Evolutionary conservation across 768 basidiomycete species (phyloP).

Genomic region (Obba rivulosa): DNA sequence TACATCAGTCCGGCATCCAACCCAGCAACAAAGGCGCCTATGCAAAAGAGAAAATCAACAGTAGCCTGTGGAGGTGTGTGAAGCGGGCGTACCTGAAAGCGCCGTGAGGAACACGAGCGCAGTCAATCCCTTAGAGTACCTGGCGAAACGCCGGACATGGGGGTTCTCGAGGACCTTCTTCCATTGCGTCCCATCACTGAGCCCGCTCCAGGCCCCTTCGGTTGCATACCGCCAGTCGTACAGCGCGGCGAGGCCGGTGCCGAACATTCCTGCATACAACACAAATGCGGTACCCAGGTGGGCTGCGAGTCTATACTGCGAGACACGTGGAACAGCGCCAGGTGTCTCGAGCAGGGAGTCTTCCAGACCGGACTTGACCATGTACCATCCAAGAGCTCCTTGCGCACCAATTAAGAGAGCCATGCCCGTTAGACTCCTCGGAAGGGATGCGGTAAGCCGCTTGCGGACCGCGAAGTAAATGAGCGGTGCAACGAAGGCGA

Average conservation of each 20-base stretch:
- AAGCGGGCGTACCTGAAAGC: slow-evolving; percentile 62
- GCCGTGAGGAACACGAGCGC: slow-evolving; percentile 88
- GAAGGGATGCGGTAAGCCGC: slow-evolving; percentile 59
- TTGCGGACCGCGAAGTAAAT: slow-evolving; percentile 73
- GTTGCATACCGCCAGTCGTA: slow-evolving; percentile 76
- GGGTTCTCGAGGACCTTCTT: slow-evolving; percentile 49
- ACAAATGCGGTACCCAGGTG: slow-evolving; percentile 90
- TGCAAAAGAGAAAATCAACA: not conserved
- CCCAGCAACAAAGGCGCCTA: slow-evolving; percentile 97
- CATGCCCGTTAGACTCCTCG: slow-evolving; percentile 62
- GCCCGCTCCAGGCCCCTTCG: slow-evolving; percentile 53
- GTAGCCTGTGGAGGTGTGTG: not conserved
- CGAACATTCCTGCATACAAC: slow-evolving; percentile 92
- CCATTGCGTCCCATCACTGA: slow-evolving; percentile 35
- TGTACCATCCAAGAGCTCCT: slow-evolving; percentile 96
- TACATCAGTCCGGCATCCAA: slow-evolving; percentile 96
- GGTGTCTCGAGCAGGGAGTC: slow-evolving; percentile 74
- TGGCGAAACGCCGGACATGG: slow-evolving; percentile 51
- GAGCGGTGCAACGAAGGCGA: slow-evolving; percentile 80
- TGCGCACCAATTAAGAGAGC: slow-evolving; percentile 84
- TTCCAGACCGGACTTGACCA: slow-evolving; percentile 96
- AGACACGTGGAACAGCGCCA: slow-evolving; percentile 88
- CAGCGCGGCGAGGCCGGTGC: slow-evolving; percentile 65
- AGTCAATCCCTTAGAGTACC: slow-evolving; percentile 55
- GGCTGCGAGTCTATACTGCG: slow-evolving; percentile 93